These are phyloP conservation scores for Leccinum fuscescens DNA, from an alignment of 1,284 basidiomycete genomes.

Conservation along the genomic window DNA sequence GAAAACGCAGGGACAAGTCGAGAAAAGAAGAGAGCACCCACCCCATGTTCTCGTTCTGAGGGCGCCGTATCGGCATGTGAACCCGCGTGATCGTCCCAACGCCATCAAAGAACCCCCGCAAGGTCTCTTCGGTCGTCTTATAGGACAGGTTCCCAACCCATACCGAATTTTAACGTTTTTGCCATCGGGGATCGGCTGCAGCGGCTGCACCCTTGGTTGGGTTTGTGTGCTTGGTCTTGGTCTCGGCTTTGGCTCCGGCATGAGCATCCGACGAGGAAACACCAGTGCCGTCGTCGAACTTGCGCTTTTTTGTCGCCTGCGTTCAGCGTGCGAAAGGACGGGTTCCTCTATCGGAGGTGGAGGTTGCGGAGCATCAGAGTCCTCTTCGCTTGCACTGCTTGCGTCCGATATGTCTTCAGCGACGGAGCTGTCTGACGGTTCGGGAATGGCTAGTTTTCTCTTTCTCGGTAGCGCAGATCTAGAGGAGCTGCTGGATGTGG, in stretches of 20 bases:
- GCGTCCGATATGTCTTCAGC: constrained; percentile 2
- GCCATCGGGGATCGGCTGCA: constrained; percentile 15
- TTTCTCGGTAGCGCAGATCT: constrained; percentile 15
- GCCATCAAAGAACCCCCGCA: constrained; percentile 72
- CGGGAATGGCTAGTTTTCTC: constrained; percentile 19
- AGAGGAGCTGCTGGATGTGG: constrained; percentile 15
- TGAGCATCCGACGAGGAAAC: constrained; percentile 7
- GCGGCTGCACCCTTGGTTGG: neutral
- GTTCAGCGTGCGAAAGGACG: constrained; percentile 63
- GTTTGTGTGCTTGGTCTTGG: constrained; percentile 2
- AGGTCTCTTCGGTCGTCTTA: constrained; percentile 76
- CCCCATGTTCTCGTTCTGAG: constrained; percentile 67
- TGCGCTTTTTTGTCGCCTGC: constrained; percentile 56
- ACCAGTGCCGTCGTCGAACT: constrained; percentile 41
- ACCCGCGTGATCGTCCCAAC: constrained; percentile 72
- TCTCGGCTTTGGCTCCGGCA: neutral
- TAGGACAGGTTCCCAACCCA: constrained; percentile 97
- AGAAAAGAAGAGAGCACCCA: constrained; percentile 26
- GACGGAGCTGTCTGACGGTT: constrained; percentile 10
- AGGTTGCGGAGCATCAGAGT: constrained; percentile 2
- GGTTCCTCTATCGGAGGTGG: constrained; percentile 15
- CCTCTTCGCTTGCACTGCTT: constrained; percentile 12
- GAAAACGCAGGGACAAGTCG: neutral
- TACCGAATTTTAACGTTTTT: constrained; percentile 74
- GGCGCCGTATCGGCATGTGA: constrained; percentile 68